A percentile compares a stretch with the other conserved stretches of the same genome.
These are phyloP conservation scores for Haematococcus lacustris DNA, from an alignment of 139 green algal species.

Conservation along the genomic window DNA sequence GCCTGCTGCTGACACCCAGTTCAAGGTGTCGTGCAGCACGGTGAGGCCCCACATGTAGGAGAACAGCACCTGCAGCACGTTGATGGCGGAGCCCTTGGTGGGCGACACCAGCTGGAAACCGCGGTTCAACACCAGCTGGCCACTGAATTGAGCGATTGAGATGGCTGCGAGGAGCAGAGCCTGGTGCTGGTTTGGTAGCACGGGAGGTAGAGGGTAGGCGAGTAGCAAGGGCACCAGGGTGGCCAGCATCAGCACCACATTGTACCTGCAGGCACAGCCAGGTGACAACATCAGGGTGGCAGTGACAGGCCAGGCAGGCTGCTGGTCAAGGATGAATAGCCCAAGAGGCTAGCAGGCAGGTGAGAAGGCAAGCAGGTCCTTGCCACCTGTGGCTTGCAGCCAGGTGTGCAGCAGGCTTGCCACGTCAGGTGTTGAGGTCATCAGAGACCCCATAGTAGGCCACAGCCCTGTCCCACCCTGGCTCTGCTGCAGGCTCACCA, in stretches of 20 bases:
- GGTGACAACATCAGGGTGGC: background rate
- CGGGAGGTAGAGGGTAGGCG: constrained; percentile 8
- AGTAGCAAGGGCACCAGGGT: constrained; percentile 10
- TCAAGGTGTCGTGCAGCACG: background rate
- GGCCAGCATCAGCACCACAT: constrained; percentile 1
- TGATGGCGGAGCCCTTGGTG: constrained; percentile 28
- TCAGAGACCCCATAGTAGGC: background rate
- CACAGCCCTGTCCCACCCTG: background rate
- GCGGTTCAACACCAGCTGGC: constrained; percentile 45
- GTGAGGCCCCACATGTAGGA: background rate
- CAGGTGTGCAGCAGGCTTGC: background rate
- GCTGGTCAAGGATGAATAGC: background rate
- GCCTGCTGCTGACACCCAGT: background rate
- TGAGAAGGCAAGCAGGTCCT: background rate
- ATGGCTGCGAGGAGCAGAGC: constrained; percentile 23
- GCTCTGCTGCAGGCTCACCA: too few relatives aligned
- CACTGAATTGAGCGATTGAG: constrained; percentile 20
- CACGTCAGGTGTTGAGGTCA: background rate
- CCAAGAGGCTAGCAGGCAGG: background rate
- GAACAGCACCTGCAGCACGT: constrained; percentile 25
- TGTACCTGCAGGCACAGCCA: background rate
- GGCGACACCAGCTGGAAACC: constrained; percentile 51
- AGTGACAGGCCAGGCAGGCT: background rate
- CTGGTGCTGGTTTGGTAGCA: constrained; percentile 8
- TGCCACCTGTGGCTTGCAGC: background rate